Base-by-base conservation (phyloP, 768 basidiomycete genomes). In the Amanita phalloides region DNA sequence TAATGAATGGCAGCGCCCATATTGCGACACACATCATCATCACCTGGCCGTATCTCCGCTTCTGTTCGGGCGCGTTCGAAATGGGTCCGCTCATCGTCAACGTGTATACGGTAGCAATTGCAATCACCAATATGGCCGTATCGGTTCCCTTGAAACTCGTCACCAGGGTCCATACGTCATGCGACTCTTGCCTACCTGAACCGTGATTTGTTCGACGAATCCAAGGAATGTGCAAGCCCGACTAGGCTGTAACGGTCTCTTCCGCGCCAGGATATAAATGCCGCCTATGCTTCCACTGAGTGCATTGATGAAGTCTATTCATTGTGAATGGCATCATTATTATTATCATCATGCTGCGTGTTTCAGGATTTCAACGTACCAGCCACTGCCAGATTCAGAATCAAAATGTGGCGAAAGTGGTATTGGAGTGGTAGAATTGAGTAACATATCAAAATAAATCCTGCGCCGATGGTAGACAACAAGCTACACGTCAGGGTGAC, bases 381-480 rank as follows among this genome's bases (percentile, higher is more conserved):
- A 42, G 57, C 47, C 5, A 53, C 39, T 0, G 49, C 55, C 7
- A 58, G 50, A 32, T 58, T 58, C 11, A 58, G 23, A 30, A 58
- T 58, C 9, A 58, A 39, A 21, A 54, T 45, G 39, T 58, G 57
- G 14, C 57, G 51, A 28, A 58, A 58, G 35, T 58, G 57, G 9
- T 42, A 28, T 9, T 46, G 47, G 14, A 53, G 36, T 6, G 54
- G 56, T 2, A 55, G 36, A 17, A 54, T 45, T 6, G 54, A 45
- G 35, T 58, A 58, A 33, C 55, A 56, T 13, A 58, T 17, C 28
- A 58, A 47, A 33, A 56, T 56, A 21, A 54, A 56, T 14, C 49
- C 53, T 28, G 57, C 36, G 14, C 55, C 55, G 13, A 58, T 10
- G 28, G 46, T 35, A 4, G 56, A 57, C 28, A 55, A 45, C 38